phyloP scores from a whole-genome alignment of 805 yeast species.

The Candida argentea region DNA sequence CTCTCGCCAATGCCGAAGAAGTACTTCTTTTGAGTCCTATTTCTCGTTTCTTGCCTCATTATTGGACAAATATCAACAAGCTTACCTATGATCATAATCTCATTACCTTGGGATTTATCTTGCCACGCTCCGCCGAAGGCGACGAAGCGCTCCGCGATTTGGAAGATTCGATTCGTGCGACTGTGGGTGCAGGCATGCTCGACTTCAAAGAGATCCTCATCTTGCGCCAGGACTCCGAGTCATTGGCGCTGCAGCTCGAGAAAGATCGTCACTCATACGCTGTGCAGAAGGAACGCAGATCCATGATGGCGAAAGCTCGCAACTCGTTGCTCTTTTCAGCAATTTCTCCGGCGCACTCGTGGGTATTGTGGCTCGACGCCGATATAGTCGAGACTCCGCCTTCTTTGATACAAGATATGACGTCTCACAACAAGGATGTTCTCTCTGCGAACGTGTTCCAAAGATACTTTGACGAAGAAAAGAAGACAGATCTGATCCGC shows the following conservation, averaged over 20 bases:
- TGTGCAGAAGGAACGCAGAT: constrained; percentile 82
- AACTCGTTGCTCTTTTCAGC: constrained; percentile 86
- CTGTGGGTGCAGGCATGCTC: constrained; percentile 50
- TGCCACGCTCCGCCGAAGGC: constrained; percentile 78
- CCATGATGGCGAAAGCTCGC: constrained; percentile 89
- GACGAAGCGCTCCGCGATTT: constrained; percentile 64
- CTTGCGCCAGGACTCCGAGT: constrained; percentile 80
- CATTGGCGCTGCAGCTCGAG: constrained; percentile 66
- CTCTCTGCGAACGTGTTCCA: constrained; percentile 92
- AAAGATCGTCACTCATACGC: constrained; percentile 82
- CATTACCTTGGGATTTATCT: constrained; percentile 82
- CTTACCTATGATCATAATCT: constrained; percentile 77
- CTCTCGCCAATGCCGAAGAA: constrained; percentile 69
- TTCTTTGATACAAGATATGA: constrained; percentile 77
- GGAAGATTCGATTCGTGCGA: constrained; percentile 63
- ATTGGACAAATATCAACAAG: constrained; percentile 76
- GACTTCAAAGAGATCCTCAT: constrained; percentile 80
- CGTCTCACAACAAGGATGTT: constrained; percentile 76
- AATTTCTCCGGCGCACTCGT: constrained; percentile 78
- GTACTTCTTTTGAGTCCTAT: constrained; percentile 85
- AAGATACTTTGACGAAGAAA: constrained; percentile 53
- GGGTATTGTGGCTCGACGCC: constrained; percentile 96
- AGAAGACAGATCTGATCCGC: constrained; percentile 50
- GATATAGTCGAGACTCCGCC: constrained; percentile 87
- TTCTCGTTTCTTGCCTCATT: constrained; percentile 73